Evolutionary conservation across 176 grass and related monocot species (phyloP), one percentile per base, ranked within the genome.

Genomic region (Phoenix dactylifera): DNA sequence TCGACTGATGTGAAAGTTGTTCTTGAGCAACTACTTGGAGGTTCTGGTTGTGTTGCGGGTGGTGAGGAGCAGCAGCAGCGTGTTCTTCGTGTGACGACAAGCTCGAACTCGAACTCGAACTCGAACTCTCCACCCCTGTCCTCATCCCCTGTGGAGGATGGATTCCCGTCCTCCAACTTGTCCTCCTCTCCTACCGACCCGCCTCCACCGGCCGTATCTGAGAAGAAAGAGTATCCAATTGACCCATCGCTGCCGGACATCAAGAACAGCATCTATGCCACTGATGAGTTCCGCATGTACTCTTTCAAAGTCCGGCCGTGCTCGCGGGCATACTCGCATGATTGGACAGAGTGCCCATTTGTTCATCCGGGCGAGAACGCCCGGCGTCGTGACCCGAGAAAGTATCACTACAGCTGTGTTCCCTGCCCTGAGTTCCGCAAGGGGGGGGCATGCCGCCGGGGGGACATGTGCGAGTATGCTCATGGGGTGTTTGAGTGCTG

Each of bases 341-440:
- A 97, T 76, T 97, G 93, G 93, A 97, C 93, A 0, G 93, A 97
- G 83, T 97, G 93, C 59, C 93, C 92, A 54, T 97, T 97, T 72
- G 93, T 97, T 5, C 93, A 97, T 65, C 92, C 92, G 0, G 92
- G 92, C 15, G 92, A 97, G 87, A 97, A 97, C 74, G 92, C 92
- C 19, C 80, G 93, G 55, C 81, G 93, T 61, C 80, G 93, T 25
- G 93, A 97, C 72, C 93, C 93, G 18, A 83, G 84, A 20, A 89
- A 89, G 55, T 97, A 82, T 73, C 89, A 86, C 35, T 97, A 97
- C 75, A 88, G 81, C 59, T 97, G 93, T 62, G 93, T 97, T 0
- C 93, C 93, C 0, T 97, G 93, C 79, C 93, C 93, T 0, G 87
- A 97, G 66, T 97, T 91, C 81, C 83, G 84, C 65, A 97, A 97